Evolutionary conservation across 805 yeast species (phyloP).

Genomic region (Hanseniaspora meyeri): DNA sequence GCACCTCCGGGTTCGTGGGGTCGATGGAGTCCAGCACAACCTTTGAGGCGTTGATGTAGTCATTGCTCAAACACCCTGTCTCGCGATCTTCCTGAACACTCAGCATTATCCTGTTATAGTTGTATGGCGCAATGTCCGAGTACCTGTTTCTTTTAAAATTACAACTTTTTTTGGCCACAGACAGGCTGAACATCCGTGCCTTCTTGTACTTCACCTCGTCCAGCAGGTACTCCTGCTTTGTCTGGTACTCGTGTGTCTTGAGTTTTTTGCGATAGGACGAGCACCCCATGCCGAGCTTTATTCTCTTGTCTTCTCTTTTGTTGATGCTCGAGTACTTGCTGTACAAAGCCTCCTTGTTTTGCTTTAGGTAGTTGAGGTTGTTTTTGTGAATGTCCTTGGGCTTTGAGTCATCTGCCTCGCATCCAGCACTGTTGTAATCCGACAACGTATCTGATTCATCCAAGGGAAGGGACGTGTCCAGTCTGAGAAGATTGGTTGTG

Average conservation of each 20-base stretch:
- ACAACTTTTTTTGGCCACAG: slow-evolving; percentile 3
- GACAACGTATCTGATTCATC: slow-evolving; percentile 9
- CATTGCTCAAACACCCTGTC: slow-evolving; percentile 22
- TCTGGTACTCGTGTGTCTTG: not conserved
- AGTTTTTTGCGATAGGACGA: not conserved
- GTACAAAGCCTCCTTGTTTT: slow-evolving; percentile 1
- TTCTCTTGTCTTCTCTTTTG: slow-evolving; percentile 8
- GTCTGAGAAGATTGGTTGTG: not conserved
- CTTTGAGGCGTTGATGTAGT: slow-evolving; percentile 80
- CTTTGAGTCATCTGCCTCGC: not conserved
- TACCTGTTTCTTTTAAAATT: slow-evolving; percentile 43
- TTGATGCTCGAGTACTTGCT: slow-evolving; percentile 2
- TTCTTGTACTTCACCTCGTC: not conserved
- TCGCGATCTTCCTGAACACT: slow-evolving; percentile 19
- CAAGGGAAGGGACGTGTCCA: not conserved
- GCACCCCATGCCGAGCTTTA: not conserved
- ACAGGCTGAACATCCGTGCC: not conserved
- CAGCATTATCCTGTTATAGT: slow-evolving; percentile 41
- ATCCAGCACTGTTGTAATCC: slow-evolving; percentile 9
- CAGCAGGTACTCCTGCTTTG: not conserved
- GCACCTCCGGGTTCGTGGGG: slow-evolving; percentile 27
- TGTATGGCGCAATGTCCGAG: slow-evolving; percentile 53
- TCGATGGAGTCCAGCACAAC: slow-evolving; percentile 28
- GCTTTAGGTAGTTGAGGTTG: not conserved
- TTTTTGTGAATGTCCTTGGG: not conserved